Evolutionary conservation across 1,284 basidiomycete genomes (phyloP).

Genomic region (Ganoderma meredithae): DNA sequence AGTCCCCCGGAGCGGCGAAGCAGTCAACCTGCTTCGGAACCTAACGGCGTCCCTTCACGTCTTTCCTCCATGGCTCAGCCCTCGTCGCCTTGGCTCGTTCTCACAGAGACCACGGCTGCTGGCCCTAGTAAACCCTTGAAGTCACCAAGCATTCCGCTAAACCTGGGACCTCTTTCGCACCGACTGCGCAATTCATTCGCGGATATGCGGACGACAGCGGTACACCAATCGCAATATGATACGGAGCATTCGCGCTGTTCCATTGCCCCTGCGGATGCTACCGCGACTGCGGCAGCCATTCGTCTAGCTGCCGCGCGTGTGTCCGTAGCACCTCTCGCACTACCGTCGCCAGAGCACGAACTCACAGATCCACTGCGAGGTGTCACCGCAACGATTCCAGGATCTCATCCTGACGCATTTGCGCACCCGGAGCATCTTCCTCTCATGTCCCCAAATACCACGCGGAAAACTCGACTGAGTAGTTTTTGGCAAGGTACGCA

Average conservation of each 20-base stretch:
- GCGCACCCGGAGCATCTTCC: constrained; percentile 7
- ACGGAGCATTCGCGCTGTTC: constrained; percentile 39
- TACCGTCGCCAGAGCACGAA: constrained; percentile 89
- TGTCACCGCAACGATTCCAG: constrained; percentile 70
- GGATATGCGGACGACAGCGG: constrained; percentile 47
- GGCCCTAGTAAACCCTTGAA: constrained; percentile 23
- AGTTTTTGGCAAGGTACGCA: constrained; percentile 77
- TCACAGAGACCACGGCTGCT: constrained; percentile 13
- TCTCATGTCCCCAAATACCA: constrained; percentile 54
- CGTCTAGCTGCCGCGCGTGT: constrained; percentile 82
- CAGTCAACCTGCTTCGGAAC: background rate
- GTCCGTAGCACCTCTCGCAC: constrained; percentile 78
- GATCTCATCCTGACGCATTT: constrained; percentile 52
- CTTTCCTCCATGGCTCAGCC: background rate
- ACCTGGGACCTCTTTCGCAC: constrained; percentile 43
- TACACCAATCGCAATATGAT: constrained; percentile 26
- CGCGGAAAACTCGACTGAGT: constrained; percentile 62
- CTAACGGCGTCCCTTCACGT: background rate
- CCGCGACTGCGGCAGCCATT: constrained; percentile 82
- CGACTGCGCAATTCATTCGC: constrained; percentile 68
- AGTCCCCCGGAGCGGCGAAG: background rate
- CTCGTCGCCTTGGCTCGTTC: background rate
- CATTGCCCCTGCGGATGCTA: constrained; percentile 56
- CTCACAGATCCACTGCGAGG: constrained; percentile 85
- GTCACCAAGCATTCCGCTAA: constrained; percentile 35